Conservation (phyloP, 208 protist genomes). For the Trypanosoma grayi region DNA sequence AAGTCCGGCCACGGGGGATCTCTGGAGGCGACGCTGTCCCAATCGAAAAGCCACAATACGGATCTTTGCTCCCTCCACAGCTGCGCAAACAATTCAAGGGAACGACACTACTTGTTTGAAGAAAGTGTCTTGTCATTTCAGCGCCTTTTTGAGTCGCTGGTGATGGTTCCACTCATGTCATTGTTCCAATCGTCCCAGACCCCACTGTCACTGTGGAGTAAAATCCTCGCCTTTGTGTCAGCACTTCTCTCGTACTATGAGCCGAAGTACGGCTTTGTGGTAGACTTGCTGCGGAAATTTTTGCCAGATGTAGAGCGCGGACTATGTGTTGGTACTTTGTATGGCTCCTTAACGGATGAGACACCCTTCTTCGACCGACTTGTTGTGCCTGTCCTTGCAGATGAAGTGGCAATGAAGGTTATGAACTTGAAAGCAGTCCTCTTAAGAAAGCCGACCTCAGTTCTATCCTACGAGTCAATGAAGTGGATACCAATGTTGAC, state of each 20-base stretch:
- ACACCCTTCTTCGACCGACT: constrained; percentile 16
- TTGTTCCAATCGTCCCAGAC: constrained; percentile 18
- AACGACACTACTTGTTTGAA: background rate
- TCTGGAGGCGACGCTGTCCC: background rate
- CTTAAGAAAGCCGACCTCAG: background rate
- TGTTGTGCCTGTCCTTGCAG: constrained; percentile 13
- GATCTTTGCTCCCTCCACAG: constrained; percentile 24
- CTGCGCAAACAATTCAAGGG: background rate
- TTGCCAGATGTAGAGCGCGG: constrained; percentile 18
- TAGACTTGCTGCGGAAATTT: constrained; percentile 21
- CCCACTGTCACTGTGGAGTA: constrained; percentile 22
- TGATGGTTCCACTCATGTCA: constrained; percentile 20
- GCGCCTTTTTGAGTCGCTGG: constrained; percentile 18
- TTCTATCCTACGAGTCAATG: background rate
- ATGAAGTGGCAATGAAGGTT: constrained; percentile 20
- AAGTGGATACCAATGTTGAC: background rate
- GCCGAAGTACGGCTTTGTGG: constrained; percentile 19
- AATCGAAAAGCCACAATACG: background rate
- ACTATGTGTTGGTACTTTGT: background rate
- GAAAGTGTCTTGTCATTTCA: constrained; percentile 14
- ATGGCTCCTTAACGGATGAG: constrained; percentile 10
- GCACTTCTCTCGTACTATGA: constrained; percentile 24
- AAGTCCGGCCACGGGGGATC: background rate
- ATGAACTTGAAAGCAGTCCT: background rate
- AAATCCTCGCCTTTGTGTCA: constrained; percentile 23